phyloP scores from a whole-genome alignment of 257 asterid species.

The Solanum virginianum region DNA sequence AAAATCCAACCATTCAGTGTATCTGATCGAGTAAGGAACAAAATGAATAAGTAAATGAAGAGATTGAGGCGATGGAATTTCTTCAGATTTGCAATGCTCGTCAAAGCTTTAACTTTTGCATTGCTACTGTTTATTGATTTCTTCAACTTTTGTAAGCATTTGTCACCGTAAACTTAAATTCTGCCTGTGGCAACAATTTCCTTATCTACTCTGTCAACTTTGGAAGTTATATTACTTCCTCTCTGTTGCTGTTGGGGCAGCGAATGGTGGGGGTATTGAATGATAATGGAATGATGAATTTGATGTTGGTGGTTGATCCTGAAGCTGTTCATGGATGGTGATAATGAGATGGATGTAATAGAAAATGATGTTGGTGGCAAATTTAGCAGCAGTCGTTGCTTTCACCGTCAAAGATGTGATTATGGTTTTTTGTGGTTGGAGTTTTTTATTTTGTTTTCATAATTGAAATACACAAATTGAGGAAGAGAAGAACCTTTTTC shows the following conservation, averaged over 20 bases:
- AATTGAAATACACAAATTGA: background rate
- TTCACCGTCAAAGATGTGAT: background rate
- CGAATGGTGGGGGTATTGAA: background rate
- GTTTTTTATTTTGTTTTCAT: background rate
- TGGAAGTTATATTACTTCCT: background rate
- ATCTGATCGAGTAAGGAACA: background rate
- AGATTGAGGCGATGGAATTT: background rate
- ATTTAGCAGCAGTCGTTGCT: background rate
- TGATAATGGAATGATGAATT: background rate
- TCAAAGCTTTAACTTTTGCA: background rate
- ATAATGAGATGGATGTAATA: background rate
- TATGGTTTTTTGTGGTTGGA: background rate
- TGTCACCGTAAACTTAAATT: background rate
- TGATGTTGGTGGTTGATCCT: background rate
- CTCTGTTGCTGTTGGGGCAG: background rate
- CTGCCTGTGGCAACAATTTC: background rate
- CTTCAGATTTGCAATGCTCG: background rate
- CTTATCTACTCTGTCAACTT: background rate
- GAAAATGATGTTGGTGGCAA: background rate
- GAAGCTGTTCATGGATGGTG: background rate
- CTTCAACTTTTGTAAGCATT: background rate
- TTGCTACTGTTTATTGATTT: background rate
- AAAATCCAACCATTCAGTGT: background rate
- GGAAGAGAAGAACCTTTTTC: background rate
- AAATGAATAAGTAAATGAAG: background rate